Evolutionary conservation across 1,284 basidiomycete species (phyloP), one percentile per base, ranked within the genome.

Genomic region (Fistulinella staudtii): DNA sequence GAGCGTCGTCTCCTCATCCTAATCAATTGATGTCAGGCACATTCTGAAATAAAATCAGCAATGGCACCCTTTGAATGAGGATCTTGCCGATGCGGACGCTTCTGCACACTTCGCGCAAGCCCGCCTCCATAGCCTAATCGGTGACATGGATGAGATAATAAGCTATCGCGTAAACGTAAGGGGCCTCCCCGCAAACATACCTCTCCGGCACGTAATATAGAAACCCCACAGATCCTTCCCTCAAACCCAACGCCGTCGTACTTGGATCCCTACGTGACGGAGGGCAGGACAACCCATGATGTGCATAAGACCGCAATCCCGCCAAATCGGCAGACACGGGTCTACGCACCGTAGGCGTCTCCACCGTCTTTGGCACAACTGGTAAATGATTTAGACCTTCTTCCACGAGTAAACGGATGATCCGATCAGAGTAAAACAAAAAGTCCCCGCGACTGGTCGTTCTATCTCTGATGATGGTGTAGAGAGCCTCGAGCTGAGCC

Each of bases 371-470:
- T 29, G 87, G 80, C 13, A 93, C 69, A 22, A 97, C 93, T 1
- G 95, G 95, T 8, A 99, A 75, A 67, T 98, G 93, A 68, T 99
- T 98, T 47, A 98, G 71, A n/a, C 94, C 90, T 72, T 87, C 86
- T 63, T 89, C 85, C 27, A 87, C 83, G 41, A 87, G 73, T 46
- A 88, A 60, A 36, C 85, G 72, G 56, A 89, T 89, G 58, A 87
- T 85, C 13, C 85, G 72, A 64, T 88, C 85, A 5, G 90, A 92
- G 64, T 96, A 98, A 72, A 99, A 99, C 55, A 99, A 80, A 63
- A 99, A 99, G 66, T 99, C 95, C 18, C 93, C 93, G 34, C 95
- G 77, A 30, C 71, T 79, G 2, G 92, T 93, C 45, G 82, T 78
- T 68, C 85, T 89, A 66, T 93, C 82, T 39, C 93, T 72, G 62